These are phyloP conservation scores for Pugionium dolabratum DNA, from an alignment of 345 rosid genomes.

Conservation along the genomic window DNA sequence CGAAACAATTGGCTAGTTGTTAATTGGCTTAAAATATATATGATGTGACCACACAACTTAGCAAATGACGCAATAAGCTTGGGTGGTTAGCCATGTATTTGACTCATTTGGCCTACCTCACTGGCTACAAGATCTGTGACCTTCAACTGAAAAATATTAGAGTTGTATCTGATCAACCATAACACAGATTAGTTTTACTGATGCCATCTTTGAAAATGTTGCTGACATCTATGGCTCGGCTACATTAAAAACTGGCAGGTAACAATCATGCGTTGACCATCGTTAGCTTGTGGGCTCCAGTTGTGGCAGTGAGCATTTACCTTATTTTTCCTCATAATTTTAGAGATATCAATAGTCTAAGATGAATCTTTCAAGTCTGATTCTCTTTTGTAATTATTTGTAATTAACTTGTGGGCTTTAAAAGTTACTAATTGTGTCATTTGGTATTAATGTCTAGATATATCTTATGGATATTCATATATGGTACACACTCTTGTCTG, in stretches of 20 bases:
- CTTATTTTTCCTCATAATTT: constrained; percentile 2
- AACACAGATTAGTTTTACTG: constrained; percentile 24
- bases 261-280: constrained; percentile 79
- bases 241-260: constrained; percentile 53
- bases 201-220: constrained; percentile 22
- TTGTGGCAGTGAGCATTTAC: constrained; percentile 73
- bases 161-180: constrained; percentile 14
- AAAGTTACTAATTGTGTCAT: constrained; percentile 24
- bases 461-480: constrained; percentile 96
- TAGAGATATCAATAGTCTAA: not conserved
- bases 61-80: constrained; percentile 16
- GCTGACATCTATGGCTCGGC: constrained; percentile 30
- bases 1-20: not conserved
- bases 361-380: constrained; percentile 26
- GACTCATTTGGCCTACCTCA: constrained; percentile 12
- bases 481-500: constrained; percentile 91
- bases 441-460: constrained; percentile 49
- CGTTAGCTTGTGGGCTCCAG: constrained; percentile 96
- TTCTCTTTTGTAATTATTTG: constrained; percentile 11
- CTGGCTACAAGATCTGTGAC: constrained; percentile 23
- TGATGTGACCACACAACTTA: not conserved
- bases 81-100: constrained; percentile 7
- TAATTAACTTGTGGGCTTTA: constrained; percentile 10
- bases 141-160: constrained; percentile 1
- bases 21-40: constrained; percentile 1